Evolutionary conservation across 305 asterid genomes (phyloP), one percentile per base, ranked within the genome.

Genomic region (Fraxinus floribunda): DNA sequence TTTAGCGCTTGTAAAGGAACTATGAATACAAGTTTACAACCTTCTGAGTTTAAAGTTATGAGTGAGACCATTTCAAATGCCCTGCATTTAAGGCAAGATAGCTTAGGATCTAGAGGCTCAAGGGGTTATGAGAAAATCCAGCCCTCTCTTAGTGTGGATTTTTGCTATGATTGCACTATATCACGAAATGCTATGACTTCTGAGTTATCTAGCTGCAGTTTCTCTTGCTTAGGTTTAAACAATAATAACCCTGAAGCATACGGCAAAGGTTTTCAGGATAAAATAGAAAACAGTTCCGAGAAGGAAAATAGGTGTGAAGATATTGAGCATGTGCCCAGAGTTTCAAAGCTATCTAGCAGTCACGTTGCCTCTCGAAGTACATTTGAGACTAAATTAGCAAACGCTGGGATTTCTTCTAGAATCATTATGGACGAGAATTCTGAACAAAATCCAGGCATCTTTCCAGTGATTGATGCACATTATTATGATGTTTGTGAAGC

Each of bases 401-500:
- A 76, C 44, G 2, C 6, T 3, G 11, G 18, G 35, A n/a, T 70
- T 71, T 71, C 78, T 8, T 73, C 72, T 38, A 11, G 34, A 71
- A 52, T 38, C 62, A 4, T 41, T 20, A n/a, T 44, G 78, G 71
- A 44, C 22, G 41, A 15, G 52, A 36, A 39, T 15, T 71, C 30
- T 71, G 78, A 44, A 30, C 32, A 70, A 80, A 83, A 68, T 29
- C 39, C 38, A 0, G 18, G 75, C 75, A 29, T 79, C 77, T 74
- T 24, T 22, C 24, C 34, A 32, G 64, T 15, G 20, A 73, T 36
- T 49, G 76, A 83, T 77, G 73, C 20, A 18, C 52, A 39, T 52
- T 16, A 75, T 68, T 62, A 80, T 66, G 66, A 81, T 60, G 82
- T 30, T 35, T 22, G 52, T 75, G 79, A 60, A 44, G 46, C 83